Evolutionary conservation across 1,284 basidiomycete species (phyloP), one percentile per base, ranked within the genome.

Genomic region (Ustilago bromivora): DNA sequence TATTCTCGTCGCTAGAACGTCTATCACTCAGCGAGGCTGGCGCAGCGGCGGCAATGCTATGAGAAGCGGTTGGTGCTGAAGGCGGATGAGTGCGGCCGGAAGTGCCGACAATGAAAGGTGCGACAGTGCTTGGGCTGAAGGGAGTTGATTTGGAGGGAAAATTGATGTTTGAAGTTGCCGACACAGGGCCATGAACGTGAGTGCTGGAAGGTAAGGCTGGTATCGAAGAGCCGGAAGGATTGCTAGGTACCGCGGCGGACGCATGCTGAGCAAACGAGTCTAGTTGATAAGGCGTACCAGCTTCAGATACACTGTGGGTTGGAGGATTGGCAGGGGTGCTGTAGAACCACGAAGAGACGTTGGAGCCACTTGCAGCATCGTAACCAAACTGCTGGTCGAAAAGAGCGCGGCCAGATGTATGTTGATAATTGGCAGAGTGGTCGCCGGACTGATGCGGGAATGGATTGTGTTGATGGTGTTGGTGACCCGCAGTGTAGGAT

Each of bases 331-430:
- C 61, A 31, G 65, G 12, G 17, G 41, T 34, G n/a, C 34, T 51
- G 55, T 65, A 73, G 55, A 73, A 61, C 71, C 71, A 73, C 8
- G 66, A 56, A 15, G 65, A 55, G 4, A 73, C 52, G 8, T 68
- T 61, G 41, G 71, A 57, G 35, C 53, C 52, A n/a, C 34, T 52
- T 17, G 60, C 32, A 28, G 47, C 46, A 13, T 65, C 66, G 23
- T 66, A 67, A 11, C 64, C 43, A 13, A 72, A 32, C 19, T 59
- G 64, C 0, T 56, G 70, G 11, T 67, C 70, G 34, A 60, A 60
- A 6, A 60, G 61, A 31, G 57, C 51, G 28, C 70, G 61, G 11
- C 58, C 55, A n/a, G 65, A 61, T 0, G 61, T 61, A 35, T 68
- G 65, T 7, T 73, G 66, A 34, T 73, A 73, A 58, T 65, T 68